Base-by-base conservation (phyloP, 176 grass and related monocot genomes). In the Oryza coarctata region DNA sequence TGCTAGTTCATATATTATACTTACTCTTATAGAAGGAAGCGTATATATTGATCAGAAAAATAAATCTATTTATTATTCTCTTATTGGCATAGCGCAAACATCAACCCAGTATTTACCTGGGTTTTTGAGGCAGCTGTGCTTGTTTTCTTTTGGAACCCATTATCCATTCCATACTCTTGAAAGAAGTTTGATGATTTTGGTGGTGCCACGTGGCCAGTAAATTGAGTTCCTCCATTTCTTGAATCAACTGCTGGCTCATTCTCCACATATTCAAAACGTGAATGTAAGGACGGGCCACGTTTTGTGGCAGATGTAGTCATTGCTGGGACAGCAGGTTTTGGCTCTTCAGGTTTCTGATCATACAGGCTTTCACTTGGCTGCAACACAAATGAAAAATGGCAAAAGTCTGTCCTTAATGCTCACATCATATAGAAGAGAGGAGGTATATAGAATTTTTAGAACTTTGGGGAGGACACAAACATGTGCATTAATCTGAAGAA, bases 301-400 rank as follows among this genome's bases (percentile, higher is more conserved):
- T 86, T 86, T 61, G 67, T 29, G 12, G 86, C 25, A 23, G 87
- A 30, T 28, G 71, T 66, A 36, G 70, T 72, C 63, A 95, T 66
- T 74, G 86, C 67, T 82, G 85, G 77, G 40, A 60, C 47, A 76
- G 14, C 80, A 75, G 88, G 90, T 65, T 87, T 85, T 41, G 88
- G 93, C 70, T 93, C 93, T 86, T 95, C 93, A 43, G 93, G 93
- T 81, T 95, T 95, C 88, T 95, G 93, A 5, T 95, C 93, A 86
- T 95, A 95, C 17, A 95, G 72, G 84, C 82, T 90, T 74, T 95
- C 93, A 78, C 86, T 90, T 86, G 87, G 86, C 93, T 95, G 86
- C 50, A 80, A 3, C 31, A 88, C 29, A 66, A 73, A 81, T 67
- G 17, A 9, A 50, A 40, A 47, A 71, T 3, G 39, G 57, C 25